Evolutionary conservation across 1,284 basidiomycete genomes (phyloP).

Genomic region (Moniliophthora roreri): DNA sequence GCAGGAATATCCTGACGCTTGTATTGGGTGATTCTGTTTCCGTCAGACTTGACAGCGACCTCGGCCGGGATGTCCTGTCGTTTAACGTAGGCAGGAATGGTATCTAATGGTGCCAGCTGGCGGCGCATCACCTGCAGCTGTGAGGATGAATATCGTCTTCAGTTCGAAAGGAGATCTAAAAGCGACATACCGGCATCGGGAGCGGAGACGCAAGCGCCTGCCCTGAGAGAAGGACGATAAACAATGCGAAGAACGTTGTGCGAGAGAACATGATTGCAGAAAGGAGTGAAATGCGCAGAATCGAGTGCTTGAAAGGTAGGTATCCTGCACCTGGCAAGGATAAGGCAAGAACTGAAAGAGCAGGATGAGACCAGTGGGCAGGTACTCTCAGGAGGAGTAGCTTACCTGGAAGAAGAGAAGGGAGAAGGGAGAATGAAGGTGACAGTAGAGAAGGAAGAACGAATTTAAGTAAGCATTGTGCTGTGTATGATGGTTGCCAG

Average conservation of each 20-base stretch:
- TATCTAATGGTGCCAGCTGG: constrained; percentile 39
- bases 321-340: constrained; percentile 36
- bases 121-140: constrained; percentile 16
- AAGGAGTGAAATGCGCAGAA: constrained; percentile 23
- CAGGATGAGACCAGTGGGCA: constrained; percentile 17
- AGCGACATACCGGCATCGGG: constrained; percentile 28
- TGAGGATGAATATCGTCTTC: neutral
- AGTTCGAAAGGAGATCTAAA: neutral
- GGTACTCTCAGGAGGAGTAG: constrained; percentile 23
- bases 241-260: constrained; percentile 36
- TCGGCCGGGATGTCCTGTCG: constrained; percentile 6
- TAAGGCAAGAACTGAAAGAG: constrained; percentile 33
- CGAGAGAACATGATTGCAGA: constrained; percentile 45
- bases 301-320: constrained; percentile 21
- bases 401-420: constrained; percentile 18
- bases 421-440: constrained; percentile 20
- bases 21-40: neutral
- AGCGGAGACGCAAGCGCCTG: constrained; percentile 37
- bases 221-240: constrained; percentile 45
- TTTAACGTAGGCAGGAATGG: constrained; percentile 42
- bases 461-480: neutral
- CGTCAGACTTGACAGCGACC: constrained; percentile 9
- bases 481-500: neutral
- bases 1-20: constrained; percentile 19
- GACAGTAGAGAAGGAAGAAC: constrained; percentile 4